Evolutionary conservation across 108 stramenopile genomes (phyloP).

Genomic region (Phaeodactylum tricornutum): DNA sequence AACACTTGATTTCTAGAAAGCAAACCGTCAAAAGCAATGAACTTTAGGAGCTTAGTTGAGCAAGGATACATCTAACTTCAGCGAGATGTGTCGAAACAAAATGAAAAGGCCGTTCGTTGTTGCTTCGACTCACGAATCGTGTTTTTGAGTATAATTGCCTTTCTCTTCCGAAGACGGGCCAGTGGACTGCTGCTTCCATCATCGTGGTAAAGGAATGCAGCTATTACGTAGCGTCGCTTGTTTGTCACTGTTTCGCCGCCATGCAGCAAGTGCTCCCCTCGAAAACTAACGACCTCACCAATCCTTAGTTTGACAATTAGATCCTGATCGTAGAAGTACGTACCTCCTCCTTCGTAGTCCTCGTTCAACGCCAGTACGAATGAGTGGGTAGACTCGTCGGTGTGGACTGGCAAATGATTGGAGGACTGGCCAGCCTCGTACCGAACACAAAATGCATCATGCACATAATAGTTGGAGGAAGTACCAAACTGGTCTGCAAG

Average conservation of each 20-base stretch:
- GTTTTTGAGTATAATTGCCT: too few species aligned
- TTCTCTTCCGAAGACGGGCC: too few species aligned
- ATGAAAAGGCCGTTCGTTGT: too few species aligned
- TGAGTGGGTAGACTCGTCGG: slow-evolving; percentile 84
- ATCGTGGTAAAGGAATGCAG: slow-evolving; percentile 31
- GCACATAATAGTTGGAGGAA: slow-evolving; percentile 25
- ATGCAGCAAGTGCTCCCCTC: slow-evolving; percentile 26
- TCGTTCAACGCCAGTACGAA: slow-evolving; percentile 84
- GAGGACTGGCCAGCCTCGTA: slow-evolving; percentile 58
- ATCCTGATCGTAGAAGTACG: slow-evolving; percentile 49
- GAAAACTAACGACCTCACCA: slow-evolving; percentile 27
- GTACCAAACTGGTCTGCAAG: slow-evolving; percentile 24
- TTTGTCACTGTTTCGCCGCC: slow-evolving; percentile 26
- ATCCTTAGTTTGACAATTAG: background rate
- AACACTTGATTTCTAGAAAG: too few species aligned
- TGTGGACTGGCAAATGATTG: slow-evolving; percentile 73
- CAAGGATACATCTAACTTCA: too few species aligned
- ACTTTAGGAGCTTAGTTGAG: too few species aligned
- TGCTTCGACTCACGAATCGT: too few species aligned
- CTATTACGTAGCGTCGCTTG: slow-evolving; percentile 30
- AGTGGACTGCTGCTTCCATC: too few species aligned
- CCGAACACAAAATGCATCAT: slow-evolving; percentile 89
- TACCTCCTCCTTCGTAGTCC: slow-evolving; percentile 78
- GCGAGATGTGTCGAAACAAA: too few species aligned
- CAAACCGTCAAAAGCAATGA: too few species aligned